Evolutionary conservation across 2,329 filamentous ascomycete species (phyloP), one percentile per base, ranked within the genome.

Genomic region (Phialophora chinensis): DNA sequence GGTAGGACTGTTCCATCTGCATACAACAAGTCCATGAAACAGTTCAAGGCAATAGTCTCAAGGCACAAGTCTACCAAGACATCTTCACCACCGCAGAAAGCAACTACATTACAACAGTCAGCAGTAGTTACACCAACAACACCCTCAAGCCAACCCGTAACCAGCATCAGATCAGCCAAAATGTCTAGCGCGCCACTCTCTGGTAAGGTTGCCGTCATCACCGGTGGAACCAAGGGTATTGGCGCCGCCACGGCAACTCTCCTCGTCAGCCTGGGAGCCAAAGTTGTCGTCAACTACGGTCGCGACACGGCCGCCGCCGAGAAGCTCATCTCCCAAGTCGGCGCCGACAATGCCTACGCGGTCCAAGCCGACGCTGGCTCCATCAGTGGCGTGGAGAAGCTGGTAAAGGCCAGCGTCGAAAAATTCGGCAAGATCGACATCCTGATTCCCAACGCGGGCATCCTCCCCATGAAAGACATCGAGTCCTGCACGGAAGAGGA

Each of bases 391-490:
- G 78, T 86, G 62, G 79, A 81, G n/a, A 74, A 74, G 17, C 79
- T 89, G 4, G 80, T 89, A 20, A 74, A 80, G 1, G 76, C 78
- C 6, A 79, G 84, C 0, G 78, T 88, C 1, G 71, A 78, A 2
- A 79, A 78, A 50, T 88, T 85, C 68, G 83, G 83, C 29, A 82
- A 81, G 66, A 84, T 90, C 69, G 87, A 90, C 76, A 81, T 88
- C 44, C 68, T 89, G 2, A 78, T 89, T 54, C 79, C 83, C 2
- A 88, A 86, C 67, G 86, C 87, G 0, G 87, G 82, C 0, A 72
- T 83, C 3, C 77, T 87, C 76, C 77, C 77, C 1, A 81, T 85
- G 77, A 79, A 77, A n/a, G 80, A 81, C 57, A 77, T 88, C 14
- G 80, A 82, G 38, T 72, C 77, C 25, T 80, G 82, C 1, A 85